phyloP scores from a whole-genome alignment of 768 basidiomycete genomes.

The Rhodotorula toruloides region DNA sequence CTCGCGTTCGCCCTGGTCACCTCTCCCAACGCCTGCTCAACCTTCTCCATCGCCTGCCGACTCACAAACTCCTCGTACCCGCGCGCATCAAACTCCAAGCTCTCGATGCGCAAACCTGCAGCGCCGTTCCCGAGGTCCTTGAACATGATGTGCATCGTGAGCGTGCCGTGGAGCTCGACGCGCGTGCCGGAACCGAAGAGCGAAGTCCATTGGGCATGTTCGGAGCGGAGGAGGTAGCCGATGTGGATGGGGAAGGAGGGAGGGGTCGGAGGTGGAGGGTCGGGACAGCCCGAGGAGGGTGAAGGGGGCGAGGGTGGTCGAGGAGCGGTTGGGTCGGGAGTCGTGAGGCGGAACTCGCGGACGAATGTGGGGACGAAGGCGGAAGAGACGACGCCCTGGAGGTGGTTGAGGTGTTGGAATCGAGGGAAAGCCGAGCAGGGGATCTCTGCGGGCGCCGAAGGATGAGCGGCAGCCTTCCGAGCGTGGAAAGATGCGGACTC shows the following conservation, averaged over 20 bases:
- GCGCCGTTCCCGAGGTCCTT: constrained; percentile 24
- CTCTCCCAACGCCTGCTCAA: background rate
- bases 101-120: constrained; percentile 30
- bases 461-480: background rate
- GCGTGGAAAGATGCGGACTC: background rate
- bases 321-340: constrained; percentile 20
- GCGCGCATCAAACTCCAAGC: constrained; percentile 31
- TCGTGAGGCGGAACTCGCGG: constrained; percentile 36
- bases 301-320: constrained; percentile 1
- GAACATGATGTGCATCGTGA: constrained; percentile 35
- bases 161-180: constrained; percentile 25
- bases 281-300: background rate
- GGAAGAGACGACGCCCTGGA: constrained; percentile 16
- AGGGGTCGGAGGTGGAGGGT: background rate
- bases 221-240: constrained; percentile 36
- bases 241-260: constrained; percentile 18
- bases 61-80: constrained; percentile 32
- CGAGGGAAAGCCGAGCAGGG: constrained; percentile 36
- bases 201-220: constrained; percentile 24
- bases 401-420: constrained; percentile 34
- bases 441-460: constrained; percentile 19
- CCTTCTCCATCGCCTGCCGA: constrained; percentile 12
- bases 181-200: constrained; percentile 15
- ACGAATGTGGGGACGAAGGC: constrained; percentile 15
- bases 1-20: background rate